These are phyloP conservation scores for Nakazawaea populi DNA, from an alignment of 805 yeast species.

Conservation along the genomic window DNA sequence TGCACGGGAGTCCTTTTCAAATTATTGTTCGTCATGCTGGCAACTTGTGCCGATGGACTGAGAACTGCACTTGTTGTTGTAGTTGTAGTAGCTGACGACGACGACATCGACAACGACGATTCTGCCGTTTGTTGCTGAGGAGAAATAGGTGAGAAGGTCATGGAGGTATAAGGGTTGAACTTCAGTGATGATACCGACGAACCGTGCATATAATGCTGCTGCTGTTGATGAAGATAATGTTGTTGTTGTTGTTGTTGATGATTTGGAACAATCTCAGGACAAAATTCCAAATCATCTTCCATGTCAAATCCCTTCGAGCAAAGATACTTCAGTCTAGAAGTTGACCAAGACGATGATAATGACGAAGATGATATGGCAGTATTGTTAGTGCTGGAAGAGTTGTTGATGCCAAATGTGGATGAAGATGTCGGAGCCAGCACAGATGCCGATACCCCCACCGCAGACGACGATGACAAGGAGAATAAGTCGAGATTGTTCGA, in stretches of 20 bases:
- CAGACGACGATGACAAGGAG: neutral
- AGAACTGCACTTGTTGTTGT: slow-evolving; percentile 7
- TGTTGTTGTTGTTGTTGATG: no score
- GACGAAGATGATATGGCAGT: neutral
- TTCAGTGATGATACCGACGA: slow-evolving; percentile 18
- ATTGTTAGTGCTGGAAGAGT: neutral
- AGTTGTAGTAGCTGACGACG: neutral
- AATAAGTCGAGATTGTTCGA: neutral
- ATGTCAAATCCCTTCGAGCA: slow-evolving; percentile 54
- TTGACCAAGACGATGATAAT: neutral
- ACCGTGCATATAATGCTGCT: slow-evolving; percentile 8
- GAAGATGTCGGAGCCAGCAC: no score
- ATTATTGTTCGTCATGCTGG: neutral
- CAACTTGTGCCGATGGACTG: slow-evolving; percentile 10
- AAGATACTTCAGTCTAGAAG: slow-evolving; percentile 34
- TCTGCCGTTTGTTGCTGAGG: slow-evolving; percentile 27
- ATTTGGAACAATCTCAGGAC: slow-evolving; percentile 41
- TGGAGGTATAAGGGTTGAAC: slow-evolving; percentile 65
- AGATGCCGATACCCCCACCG: no score
- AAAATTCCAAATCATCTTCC: slow-evolving; percentile 60
- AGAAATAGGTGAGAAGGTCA: slow-evolving; percentile 49
- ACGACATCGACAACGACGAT: neutral
- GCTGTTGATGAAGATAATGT: slow-evolving; percentile 16
- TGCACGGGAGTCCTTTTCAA: slow-evolving; percentile 9
- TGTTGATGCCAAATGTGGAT: no score